Percentiles rank a stretch among this genome's conserved stretches.
Conservation (phyloP, 2,329 filamentous ascomycete genomes). For the Colletotrichum sp. region DNA sequence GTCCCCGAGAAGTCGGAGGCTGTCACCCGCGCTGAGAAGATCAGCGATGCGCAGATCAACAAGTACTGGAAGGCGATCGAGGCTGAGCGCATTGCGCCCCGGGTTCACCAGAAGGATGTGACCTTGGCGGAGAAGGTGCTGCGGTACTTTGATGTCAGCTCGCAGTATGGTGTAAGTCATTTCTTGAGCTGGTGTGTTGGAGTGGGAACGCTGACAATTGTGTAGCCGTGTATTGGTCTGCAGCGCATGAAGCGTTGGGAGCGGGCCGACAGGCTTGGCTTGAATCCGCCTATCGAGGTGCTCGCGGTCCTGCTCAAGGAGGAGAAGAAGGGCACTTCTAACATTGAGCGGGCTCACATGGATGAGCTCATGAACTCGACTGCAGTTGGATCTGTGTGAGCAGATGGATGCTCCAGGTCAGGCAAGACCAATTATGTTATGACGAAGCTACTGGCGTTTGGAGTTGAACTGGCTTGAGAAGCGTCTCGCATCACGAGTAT, state of each 20-base stretch:
- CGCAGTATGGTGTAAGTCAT: constrained; percentile 85
- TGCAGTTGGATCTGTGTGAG: constrained; percentile 37
- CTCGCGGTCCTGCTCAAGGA: constrained; percentile 82
- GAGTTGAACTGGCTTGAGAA: neutral
- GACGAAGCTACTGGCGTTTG: neutral
- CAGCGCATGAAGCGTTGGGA: constrained; percentile 84
- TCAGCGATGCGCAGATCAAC: constrained; percentile 72
- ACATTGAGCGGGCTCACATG: constrained; percentile 73
- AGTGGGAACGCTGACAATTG: neutral
- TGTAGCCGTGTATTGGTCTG: constrained; percentile 86
- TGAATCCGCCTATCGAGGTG: constrained; percentile 91
- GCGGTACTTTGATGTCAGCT: constrained; percentile 90
- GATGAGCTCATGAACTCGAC: constrained; percentile 67
- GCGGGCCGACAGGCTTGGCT: constrained; percentile 78
- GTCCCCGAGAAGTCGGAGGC: constrained; percentile 50
- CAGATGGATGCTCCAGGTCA: neutral
- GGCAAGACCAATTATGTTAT: neutral
- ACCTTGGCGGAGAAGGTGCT: constrained; percentile 82
- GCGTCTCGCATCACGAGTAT: neutral
- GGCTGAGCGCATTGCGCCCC: constrained; percentile 66
- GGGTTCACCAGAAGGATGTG: constrained; percentile 80
- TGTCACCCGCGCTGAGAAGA: constrained; percentile 64
- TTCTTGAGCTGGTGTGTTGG: neutral
- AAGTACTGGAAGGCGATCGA: constrained; percentile 82
- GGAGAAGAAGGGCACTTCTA: constrained; percentile 58